Base-by-base conservation (phyloP, 1,284 basidiomycete species). In the Tilletia setariae region DNA sequence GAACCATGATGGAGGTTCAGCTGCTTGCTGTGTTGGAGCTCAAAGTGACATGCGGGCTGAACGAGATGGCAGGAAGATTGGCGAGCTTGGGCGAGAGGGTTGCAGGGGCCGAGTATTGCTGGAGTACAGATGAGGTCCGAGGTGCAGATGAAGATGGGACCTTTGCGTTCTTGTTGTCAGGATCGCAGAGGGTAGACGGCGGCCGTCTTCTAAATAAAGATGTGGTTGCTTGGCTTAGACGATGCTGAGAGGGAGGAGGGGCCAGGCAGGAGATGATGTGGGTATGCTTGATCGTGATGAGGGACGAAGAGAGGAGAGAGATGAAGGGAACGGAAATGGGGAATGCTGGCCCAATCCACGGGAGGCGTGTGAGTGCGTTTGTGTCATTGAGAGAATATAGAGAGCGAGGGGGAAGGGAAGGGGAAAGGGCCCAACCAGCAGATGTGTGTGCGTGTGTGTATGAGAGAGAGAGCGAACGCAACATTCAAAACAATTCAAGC, bases 1-100 rank as follows among this genome's bases (percentile, higher is more conserved):
- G 68, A 25, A 77, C 76, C 80, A 82, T 82, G 42, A 9, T 42
- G 63, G 68, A 13, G 21, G 51, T 23, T 53, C 28, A 25, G n/a
- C 1, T 13, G n/a, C 51, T 53, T n/a, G 51, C 11, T 28, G 6
- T 53, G 51, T 53, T 6, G n/a, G 23, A 7, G 4, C 6, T 53
- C 23, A 13, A 23, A 53, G 51, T 53, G 51, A 19, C 46, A 23
- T 49, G 16, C 3, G 16, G 13, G 51, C n/a, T 6, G 13, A 53
- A 6, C 23, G 1, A 53, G n/a, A 25, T n/a, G n/a, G 44, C 44
- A 46, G 47, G 47, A 49, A n/a, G 47, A 49, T 19, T 8, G 47
- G n/a, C 7, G 51, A 28, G 51, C 1, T 25, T 3, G n/a, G 51
- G 28, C 3, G 51, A 25, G 2, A 23, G 46, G 21, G 19, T 7